These are phyloP conservation scores for Cylindrodendrum hubeiense DNA, from an alignment of 2,329 filamentous ascomycete genomes.

Conservation along the genomic window DNA sequence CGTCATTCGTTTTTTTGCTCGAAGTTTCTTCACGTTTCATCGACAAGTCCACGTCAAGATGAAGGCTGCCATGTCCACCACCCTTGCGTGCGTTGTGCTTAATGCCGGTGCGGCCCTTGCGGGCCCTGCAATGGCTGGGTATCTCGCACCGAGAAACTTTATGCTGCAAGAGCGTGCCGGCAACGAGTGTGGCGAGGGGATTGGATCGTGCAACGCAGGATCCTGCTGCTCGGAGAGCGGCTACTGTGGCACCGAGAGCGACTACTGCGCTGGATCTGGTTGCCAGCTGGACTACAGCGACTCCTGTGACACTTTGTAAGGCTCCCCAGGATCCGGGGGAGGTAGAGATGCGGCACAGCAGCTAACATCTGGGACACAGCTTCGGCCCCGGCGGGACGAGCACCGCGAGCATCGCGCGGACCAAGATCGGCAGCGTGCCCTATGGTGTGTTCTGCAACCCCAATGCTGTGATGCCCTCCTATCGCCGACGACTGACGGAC, in stretches of 20 bases:
- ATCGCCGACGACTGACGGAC: slow-evolving; percentile 32
- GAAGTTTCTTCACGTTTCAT: neutral
- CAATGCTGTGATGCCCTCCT: slow-evolving; percentile 23
- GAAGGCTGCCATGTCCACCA: slow-evolving; percentile 30
- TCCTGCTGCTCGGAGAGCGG: slow-evolving; percentile 53
- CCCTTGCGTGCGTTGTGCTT: slow-evolving; percentile 34
- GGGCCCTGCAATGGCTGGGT: slow-evolving; percentile 31
- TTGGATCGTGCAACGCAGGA: slow-evolving; percentile 50
- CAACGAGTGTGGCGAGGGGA: slow-evolving; percentile 49
- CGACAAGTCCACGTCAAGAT: slow-evolving; percentile 21
- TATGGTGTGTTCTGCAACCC: slow-evolving; percentile 48
- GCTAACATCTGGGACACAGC: slow-evolving; percentile 39
- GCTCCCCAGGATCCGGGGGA: slow-evolving; percentile 12
- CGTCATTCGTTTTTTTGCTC: slow-evolving; percentile 31
- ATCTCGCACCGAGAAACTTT: slow-evolving; percentile 29
- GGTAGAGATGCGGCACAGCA: neutral
- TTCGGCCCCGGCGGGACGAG: slow-evolving; percentile 47
- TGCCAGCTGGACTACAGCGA: slow-evolving; percentile 56
- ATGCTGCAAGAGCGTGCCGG: slow-evolving; percentile 35
- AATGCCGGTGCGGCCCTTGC: slow-evolving; percentile 33
- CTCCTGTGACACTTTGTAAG: slow-evolving; percentile 57
- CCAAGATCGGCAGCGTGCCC: slow-evolving; percentile 49
- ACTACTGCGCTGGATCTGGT: slow-evolving; percentile 52
- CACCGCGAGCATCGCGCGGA: slow-evolving; percentile 49
- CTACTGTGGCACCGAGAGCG: slow-evolving; percentile 51